Evolutionary conservation across 2,329 filamentous ascomycete species (phyloP), one percentile per base, ranked within the genome.

Genomic region (Fusarium sacchari): DNA sequence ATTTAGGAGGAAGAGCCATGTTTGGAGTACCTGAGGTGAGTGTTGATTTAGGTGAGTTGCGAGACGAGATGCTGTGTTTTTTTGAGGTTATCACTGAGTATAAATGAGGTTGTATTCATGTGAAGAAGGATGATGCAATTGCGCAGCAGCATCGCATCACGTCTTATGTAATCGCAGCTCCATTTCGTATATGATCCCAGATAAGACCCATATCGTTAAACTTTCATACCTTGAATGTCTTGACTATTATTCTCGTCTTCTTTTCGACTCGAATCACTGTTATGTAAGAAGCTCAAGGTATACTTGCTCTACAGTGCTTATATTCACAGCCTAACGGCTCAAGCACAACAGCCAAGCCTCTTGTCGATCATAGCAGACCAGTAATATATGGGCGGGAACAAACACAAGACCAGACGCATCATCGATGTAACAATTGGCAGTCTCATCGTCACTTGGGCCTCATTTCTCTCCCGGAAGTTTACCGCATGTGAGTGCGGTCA

Each of bases 1-100:
- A 94, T 80, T 92, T 94, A 75, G 93, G 93, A 75, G 92, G 89
- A 77, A 95, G 88, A 36, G 93, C 91, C 93, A 95, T 95, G 60
- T 12, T 60, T 37, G 43, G 18, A 17, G 58, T 32, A 30, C 28
- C 8, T 36, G 6, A 22, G 28, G 18, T 7, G 34, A n/a, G 18
- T 7, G 34, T 18, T 22, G 26, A 20, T 30, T 43, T 24, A n/a
- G 20, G n/a, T 30, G 60, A 55, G 26, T 22, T 34, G 13, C 2
- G 14, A 12, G 14, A 14, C 18, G 24, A 40, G 20, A 28, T 55
- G 14, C 4, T 39, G 22, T 26, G 18, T 28, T 60, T 26, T 63
- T 17, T 56, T 32, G 44, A 52, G 30, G 39, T 39, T 55, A 57
- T 24, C 40, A n/a, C 32, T 13, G 32, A 42, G 26, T 28, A 24